phyloP scores from a whole-genome alignment of 805 yeast species.

The Zygosaccharomyces kombuchaensis region DNA sequence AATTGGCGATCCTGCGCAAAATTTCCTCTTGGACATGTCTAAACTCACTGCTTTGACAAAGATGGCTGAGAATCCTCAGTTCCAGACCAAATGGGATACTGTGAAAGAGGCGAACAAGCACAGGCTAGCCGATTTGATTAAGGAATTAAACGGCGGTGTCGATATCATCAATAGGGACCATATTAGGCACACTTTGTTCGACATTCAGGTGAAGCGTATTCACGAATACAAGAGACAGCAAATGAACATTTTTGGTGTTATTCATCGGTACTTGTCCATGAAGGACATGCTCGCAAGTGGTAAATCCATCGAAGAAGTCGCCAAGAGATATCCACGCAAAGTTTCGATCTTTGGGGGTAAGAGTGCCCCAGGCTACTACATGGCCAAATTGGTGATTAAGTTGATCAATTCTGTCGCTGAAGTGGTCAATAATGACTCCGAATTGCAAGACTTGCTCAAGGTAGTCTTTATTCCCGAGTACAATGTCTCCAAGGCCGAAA shows the following conservation, averaged over 20 bases:
- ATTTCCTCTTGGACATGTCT: slow-evolving; percentile 63
- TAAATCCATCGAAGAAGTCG: slow-evolving; percentile 58
- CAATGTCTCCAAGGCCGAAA: slow-evolving; percentile 90
- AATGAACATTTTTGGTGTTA: slow-evolving; percentile 83
- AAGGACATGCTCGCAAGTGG: slow-evolving; percentile 42
- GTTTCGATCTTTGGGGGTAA: slow-evolving; percentile 89
- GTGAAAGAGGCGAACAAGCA: slow-evolving; percentile 69
- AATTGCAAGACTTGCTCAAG: slow-evolving; percentile 69
- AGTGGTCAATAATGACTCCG: slow-evolving; percentile 74
- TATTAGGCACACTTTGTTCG: slow-evolving; percentile 66
- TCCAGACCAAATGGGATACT: slow-evolving; percentile 64
- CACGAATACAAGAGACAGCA: slow-evolving; percentile 97
- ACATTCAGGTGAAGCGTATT: slow-evolving; percentile 89
- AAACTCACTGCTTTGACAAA: slow-evolving; percentile 62
- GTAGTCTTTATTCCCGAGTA: slow-evolving; percentile 89
- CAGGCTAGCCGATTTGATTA: slow-evolving; percentile 61
- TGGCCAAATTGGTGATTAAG: slow-evolving; percentile 88
- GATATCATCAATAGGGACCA: slow-evolving; percentile 54
- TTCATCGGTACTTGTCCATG: slow-evolving; percentile 73
- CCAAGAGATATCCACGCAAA: slow-evolving; percentile 59
- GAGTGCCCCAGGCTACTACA: slow-evolving; percentile 96
- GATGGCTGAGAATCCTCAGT: slow-evolving; percentile 62
- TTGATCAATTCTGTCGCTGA: slow-evolving; percentile 76
- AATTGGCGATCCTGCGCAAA: slow-evolving; percentile 55
- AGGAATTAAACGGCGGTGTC: slow-evolving; percentile 51